A percentile compares a stretch with the other conserved stretches of the same genome.
phyloP scores from a whole-genome alignment of 306 rosid genomes.

The Begonia fuchsioides region DNA sequence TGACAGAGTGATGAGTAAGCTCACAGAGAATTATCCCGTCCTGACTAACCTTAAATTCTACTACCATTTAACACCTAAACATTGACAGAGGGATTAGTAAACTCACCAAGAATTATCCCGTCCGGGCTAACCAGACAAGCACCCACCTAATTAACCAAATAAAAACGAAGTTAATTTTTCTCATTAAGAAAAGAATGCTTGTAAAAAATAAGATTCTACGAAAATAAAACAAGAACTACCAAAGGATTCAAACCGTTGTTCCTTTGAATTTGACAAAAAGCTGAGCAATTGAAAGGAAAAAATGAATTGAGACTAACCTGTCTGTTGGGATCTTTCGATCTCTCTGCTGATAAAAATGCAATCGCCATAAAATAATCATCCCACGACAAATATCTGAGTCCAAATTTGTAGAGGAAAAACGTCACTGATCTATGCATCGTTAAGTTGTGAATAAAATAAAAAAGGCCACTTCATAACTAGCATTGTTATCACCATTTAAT shows the following conservation, averaged over 20 bases:
- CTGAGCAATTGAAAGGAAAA: neutral
- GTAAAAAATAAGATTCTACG: too few species aligned
- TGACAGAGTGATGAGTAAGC: conserved; percentile 7
- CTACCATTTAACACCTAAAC: neutral
- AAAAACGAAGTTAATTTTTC: neutral
- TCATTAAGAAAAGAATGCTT: too few species aligned
- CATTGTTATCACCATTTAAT: too few species aligned
- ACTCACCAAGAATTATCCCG: conserved; percentile 78
- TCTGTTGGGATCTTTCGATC: conserved; percentile 93
- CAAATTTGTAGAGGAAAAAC: neutral
- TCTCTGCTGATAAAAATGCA: conserved; percentile 89
- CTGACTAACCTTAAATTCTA: conserved; percentile 38
- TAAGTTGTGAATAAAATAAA: neutral
- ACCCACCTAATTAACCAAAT: conserved; percentile 49
- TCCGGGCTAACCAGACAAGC: conserved; percentile 87
- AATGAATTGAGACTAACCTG: conserved; percentile 40
- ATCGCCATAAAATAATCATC: conserved; percentile 97
- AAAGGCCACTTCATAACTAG: neutral
- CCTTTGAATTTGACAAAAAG: neutral
- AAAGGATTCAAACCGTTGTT: neutral
- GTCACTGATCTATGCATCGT: neutral
- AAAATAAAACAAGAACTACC: too few species aligned
- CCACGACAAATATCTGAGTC: conserved; percentile 63
- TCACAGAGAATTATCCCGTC: conserved; percentile 75
- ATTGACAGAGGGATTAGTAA: neutral